Conservation (phyloP, 1,284 basidiomycete genomes). For the Apiotrichum siamense region DNA sequence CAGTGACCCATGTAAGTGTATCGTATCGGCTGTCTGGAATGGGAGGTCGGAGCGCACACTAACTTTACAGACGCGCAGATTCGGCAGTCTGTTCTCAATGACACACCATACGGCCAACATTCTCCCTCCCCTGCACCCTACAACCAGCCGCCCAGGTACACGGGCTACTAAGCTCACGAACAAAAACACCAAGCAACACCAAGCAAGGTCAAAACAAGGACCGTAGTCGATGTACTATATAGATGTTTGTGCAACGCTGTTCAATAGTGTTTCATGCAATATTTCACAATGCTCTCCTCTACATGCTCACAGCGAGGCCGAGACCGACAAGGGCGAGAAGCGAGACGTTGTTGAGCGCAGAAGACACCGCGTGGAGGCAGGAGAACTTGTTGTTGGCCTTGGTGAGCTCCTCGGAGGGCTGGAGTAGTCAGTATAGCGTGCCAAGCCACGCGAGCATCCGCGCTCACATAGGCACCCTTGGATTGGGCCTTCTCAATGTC, state of each 20-base stretch:
- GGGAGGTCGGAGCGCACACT: constrained; percentile 28
- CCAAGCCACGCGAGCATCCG: too few relatives aligned
- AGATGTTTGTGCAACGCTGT: neutral
- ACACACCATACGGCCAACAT: constrained; percentile 1
- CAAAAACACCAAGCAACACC: neutral
- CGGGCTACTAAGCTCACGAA: too few relatives aligned
- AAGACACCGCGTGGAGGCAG: constrained; percentile 60
- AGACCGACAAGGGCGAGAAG: constrained; percentile 62
- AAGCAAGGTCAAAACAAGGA: neutral
- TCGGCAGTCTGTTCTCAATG: constrained; percentile 24
- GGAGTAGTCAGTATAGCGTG: constrained; percentile 4
- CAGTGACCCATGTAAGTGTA: constrained; percentile 53
- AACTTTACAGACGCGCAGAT: constrained; percentile 32
- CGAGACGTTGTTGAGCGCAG: constrained; percentile 55
- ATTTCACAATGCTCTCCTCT: constrained; percentile 3
- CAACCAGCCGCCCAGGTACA: constrained; percentile 10
- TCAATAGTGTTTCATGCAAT: constrained; percentile 1
- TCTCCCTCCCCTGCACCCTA: constrained; percentile 4
- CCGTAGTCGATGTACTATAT: neutral
- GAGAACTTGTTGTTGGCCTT: constrained; percentile 61
- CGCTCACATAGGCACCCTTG: constrained; percentile 59
- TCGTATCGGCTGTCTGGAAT: neutral
- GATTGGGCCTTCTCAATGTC: constrained; percentile 67
- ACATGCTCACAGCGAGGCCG: constrained; percentile 55
- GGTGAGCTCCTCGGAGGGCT: constrained; percentile 67